Conservation (phyloP, 139 green algal species). For the Zygnema circumcarinatum region DNA sequence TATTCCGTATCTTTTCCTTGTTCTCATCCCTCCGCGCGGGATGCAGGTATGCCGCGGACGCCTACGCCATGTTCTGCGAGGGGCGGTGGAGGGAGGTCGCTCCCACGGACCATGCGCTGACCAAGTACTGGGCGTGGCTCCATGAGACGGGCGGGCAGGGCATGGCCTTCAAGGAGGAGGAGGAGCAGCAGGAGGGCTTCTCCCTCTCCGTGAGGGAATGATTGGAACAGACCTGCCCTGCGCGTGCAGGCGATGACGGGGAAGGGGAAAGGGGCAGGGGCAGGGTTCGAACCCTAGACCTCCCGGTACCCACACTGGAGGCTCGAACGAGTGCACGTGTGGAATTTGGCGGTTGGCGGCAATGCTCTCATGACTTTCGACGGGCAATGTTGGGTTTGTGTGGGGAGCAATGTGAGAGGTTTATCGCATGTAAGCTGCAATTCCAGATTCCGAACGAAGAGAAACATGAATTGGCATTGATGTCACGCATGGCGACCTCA, state of each 20-base stretch:
- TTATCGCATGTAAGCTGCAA: too few relatives aligned
- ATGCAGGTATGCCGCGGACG: slow-evolving; percentile 82
- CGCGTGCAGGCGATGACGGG: background rate
- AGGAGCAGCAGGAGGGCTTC: too few relatives aligned
- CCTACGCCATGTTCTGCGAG: slow-evolving; percentile 90
- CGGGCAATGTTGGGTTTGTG: too few relatives aligned
- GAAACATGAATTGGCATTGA: too few relatives aligned
- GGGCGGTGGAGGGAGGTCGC: slow-evolving; percentile 68
- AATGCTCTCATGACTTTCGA: too few relatives aligned
- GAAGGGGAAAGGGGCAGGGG: too few relatives aligned
- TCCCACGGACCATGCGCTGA: slow-evolving; percentile 80
- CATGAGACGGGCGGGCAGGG: slow-evolving; percentile 33
- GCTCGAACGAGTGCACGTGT: too few relatives aligned
- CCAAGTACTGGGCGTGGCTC: slow-evolving; percentile 60
- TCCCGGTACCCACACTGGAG: background rate
- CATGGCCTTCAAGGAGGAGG: slow-evolving; percentile 14
- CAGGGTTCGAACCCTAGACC: too few relatives aligned
- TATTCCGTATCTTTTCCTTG: background rate
- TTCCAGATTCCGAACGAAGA: too few relatives aligned
- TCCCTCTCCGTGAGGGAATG: background rate
- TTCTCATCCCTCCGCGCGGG: background rate
- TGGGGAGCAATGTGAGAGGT: too few relatives aligned
- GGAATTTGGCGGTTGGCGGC: too few relatives aligned
- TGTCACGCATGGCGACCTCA: too few relatives aligned
- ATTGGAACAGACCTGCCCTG: background rate